These are phyloP conservation scores for Pythium monospermum DNA, from an alignment of 352 stramenopile species.

Conservation along the genomic window DNA sequence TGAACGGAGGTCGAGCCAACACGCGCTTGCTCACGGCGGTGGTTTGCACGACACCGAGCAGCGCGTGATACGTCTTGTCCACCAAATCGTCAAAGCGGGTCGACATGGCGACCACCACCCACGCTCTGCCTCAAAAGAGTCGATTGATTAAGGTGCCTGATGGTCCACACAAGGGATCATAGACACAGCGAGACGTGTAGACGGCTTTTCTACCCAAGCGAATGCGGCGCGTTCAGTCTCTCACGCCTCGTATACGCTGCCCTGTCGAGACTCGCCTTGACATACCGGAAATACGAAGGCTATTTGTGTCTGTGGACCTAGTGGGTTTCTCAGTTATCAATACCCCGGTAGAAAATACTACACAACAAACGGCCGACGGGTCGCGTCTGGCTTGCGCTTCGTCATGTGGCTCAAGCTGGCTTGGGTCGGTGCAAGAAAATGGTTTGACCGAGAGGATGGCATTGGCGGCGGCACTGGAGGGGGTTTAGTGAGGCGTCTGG, in stretches of 20 bases:
- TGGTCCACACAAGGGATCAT: background rate
- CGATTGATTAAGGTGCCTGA: background rate
- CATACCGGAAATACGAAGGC: no score
- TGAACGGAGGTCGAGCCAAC: conserved; percentile 67
- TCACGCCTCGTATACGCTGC: no score
- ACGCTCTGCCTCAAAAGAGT: background rate
- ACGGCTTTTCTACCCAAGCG: no score
- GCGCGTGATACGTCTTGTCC: conserved; percentile 56
- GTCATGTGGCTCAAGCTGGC: conserved; percentile 54
- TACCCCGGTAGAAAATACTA: no score
- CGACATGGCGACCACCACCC: conserved; percentile 4
- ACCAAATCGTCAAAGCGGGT: conserved; percentile 27
- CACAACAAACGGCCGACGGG: conserved; percentile 36
- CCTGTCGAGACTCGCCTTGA: no score
- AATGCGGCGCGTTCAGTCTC: no score
- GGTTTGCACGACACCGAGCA: conserved; percentile 62
- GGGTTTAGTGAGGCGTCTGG: background rate
- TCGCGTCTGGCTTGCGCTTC: conserved; percentile 16
- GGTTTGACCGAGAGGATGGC: conserved; percentile 29
- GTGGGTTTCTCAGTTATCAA: no score
- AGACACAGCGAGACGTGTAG: no score
- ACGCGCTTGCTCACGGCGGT: conserved; percentile 68
- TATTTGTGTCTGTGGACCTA: conserved; percentile 9
- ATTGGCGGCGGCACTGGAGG: conserved; percentile 3
- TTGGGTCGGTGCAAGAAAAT: conserved; percentile 62